Evolutionary conservation across 2,329 filamentous ascomycete genomes (phyloP).

Genomic region (Alternaria brassicicola): DNA sequence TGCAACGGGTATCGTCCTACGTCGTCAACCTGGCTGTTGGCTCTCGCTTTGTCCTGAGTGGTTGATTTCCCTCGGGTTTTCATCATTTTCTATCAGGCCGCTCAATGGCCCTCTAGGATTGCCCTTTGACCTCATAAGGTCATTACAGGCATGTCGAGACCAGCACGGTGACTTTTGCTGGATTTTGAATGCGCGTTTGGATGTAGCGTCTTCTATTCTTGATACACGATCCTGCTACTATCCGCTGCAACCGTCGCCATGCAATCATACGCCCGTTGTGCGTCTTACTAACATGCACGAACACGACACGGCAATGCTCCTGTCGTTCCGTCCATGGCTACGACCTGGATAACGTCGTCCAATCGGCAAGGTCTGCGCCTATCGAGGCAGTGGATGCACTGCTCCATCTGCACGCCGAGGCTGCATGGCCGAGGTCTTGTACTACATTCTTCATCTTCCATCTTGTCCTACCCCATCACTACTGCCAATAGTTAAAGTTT

Average conservation of each 20-base stretch:
- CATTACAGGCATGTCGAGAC: slow-evolving; percentile 13
- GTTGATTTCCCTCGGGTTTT: slow-evolving; percentile 11
- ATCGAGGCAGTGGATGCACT: slow-evolving; percentile 14
- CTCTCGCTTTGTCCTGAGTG: slow-evolving; percentile 25
- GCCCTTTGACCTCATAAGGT: slow-evolving; percentile 13
- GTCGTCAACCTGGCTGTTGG: slow-evolving; percentile 37
- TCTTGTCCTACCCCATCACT: slow-evolving; percentile 42
- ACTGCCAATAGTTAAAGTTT: slow-evolving; percentile 38
- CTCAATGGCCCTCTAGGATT: slow-evolving; percentile 34
- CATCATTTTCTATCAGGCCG: slow-evolving; percentile 28
- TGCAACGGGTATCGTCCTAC: slow-evolving; percentile 33
- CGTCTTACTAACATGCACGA: slow-evolving; percentile 35
- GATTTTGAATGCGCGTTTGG: not conserved
- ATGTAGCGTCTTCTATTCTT: slow-evolving; percentile 1
- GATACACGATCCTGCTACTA: slow-evolving; percentile 18
- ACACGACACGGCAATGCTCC: slow-evolving; percentile 33
- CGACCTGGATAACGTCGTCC: slow-evolving; percentile 24
- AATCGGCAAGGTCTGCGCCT: slow-evolving; percentile 26
- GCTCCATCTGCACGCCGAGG: slow-evolving; percentile 31
- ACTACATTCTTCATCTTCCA: slow-evolving; percentile 35
- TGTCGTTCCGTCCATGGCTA: slow-evolving; percentile 32
- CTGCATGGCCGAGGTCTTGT: slow-evolving; percentile 38
- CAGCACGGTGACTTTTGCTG: slow-evolving; percentile 5
- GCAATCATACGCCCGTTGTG: slow-evolving; percentile 27
- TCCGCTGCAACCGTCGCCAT: slow-evolving; percentile 20